Base-by-base conservation (phyloP, 257 asterid genomes). In the Nicotiana sylvestris region DNA sequence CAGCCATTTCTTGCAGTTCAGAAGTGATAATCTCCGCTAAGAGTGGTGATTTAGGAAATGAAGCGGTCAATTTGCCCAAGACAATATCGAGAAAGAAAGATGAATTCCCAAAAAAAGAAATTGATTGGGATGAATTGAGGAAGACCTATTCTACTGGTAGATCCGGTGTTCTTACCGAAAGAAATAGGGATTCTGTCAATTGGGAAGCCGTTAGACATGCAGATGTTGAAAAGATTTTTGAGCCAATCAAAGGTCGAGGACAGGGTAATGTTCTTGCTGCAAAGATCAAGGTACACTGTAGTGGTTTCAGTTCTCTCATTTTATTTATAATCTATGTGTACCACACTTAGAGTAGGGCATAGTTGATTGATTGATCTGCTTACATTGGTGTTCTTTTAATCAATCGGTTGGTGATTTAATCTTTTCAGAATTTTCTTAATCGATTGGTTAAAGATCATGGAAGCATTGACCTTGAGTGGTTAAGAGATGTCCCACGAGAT, bases 401-500 rank as follows among this genome's bases (percentile, higher is more conserved):
- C 80, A 76, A 76, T 76, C 16, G 32, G 80, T 16, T 51, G 17
- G 83, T 15, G 49, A 35, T 16, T 25, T 53, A 17, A 60, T 32
- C 62, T 67, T 56, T 87, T 78, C 88, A 94, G 94, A 64, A 55
- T 9, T 88, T 91, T 66, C 90, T 94, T 37, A 66, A 90, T n/a
- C 90, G 88, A 3, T 25, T 88, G 37, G 78, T 86, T 7, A 83
- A 80, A 69, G 89, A 92, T 84, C 94, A 90, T 51, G 93, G 91
- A 17, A 78, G 85, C 61, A 16, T 88, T 46, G 93, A 93, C 82
- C 88, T 94, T 6, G 98, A 92, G 84, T 94, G 97, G 97, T 84
- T 94, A 78, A 84, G 93, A 87, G 84, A 87, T 65, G 91, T 87
- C 78, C 93, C 94, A 5, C 89, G 88, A 1, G 81, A 85, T 12